Base-by-base conservation (phyloP, 257 asterid genomes). In the Perilla frutescens region DNA sequence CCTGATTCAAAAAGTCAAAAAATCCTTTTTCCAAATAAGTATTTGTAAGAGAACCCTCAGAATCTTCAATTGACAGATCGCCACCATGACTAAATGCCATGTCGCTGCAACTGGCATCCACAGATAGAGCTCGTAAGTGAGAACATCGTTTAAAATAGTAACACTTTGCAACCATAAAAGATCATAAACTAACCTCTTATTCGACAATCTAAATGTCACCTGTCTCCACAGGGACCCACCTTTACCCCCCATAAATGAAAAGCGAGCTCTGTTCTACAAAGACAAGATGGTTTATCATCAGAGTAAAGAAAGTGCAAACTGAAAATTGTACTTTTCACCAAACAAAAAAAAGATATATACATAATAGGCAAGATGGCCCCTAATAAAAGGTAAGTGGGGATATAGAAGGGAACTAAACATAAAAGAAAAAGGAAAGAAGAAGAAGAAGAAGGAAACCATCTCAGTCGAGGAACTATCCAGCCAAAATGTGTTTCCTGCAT, bases 161-260 rank as follows among this genome's bases (percentile, higher is more conserved):
- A 9, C 61, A 47, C 7, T 14, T 29, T 55, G 48, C 56, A 72
- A 62, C 58, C 32, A 48, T 14, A 59, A 45, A 47, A 50, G 73
- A 73, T 62, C 64, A 73, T 41, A 51, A 14, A 74, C 85, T 76
- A 62, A 95, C 98, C 94, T 84, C 71, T 75, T 80, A 76, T 77
- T 63, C 45, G 78, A 68, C 85, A 90, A 81, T 77, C 78, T 87
- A 88, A 85, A 95, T 1, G 90, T 84, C 74, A 95, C 59, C 85
- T 92, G 96, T 85, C 85, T 90, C 99, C 99, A 95, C 71, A 95
- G 89, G 11, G 92, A 59, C 68, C 96, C 98, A 72, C 99, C 98
- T 84, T 86, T 92, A 47, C 92, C 97, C 68, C 99, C 99, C 98
- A 95, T 95, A 82, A 85, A 92, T 29, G 99, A 95, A 89, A 95